A percentile compares a stretch with the other conserved stretches of the same genome.
Evolutionary conservation across 805 yeast genomes (phyloP).

Genomic region (Grigorovia transvaalensis): DNA sequence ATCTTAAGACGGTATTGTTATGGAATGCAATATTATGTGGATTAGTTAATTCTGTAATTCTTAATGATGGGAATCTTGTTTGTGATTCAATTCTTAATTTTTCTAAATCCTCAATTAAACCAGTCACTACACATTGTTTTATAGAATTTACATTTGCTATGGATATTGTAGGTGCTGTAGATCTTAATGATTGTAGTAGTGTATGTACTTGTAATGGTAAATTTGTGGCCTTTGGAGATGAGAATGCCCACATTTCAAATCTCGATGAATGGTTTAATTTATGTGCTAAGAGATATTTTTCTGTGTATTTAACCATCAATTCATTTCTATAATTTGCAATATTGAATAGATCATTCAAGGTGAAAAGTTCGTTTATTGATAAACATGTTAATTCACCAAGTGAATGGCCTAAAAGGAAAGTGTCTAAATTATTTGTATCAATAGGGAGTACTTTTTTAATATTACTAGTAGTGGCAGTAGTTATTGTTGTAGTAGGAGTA

Average conservation of each 20-base stretch:
- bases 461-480: not conserved
- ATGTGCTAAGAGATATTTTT: slow-evolving; percentile 18
- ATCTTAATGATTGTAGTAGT: slow-evolving; percentile 8
- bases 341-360: slow-evolving; percentile 20
- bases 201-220: slow-evolving; percentile 18
- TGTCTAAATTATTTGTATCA: not conserved
- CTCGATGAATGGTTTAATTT: slow-evolving; percentile 16
- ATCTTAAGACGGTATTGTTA: slow-evolving; percentile 22
- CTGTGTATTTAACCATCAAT: slow-evolving; percentile 26
- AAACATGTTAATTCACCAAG: slow-evolving; percentile 28
- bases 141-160: slow-evolving; percentile 26
- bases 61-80: slow-evolving; percentile 14
- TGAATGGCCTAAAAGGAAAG: slow-evolving; percentile 26
- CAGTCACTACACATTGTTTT: slow-evolving; percentile 28
- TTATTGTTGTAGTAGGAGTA: no score
- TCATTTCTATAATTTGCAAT: slow-evolving; percentile 27
- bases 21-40: slow-evolving; percentile 28
- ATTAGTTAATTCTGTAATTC: slow-evolving; percentile 23
- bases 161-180: slow-evolving; percentile 14
- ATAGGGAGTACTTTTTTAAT: not conserved
- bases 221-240: slow-evolving; percentile 20
- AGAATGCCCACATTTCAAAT: slow-evolving; percentile 27
- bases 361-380: slow-evolving; percentile 19
- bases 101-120: slow-evolving; percentile 21
- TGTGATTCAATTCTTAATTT: slow-evolving; percentile 17